These are phyloP conservation scores for Thalassiosira livingstoniorum DNA, from an alignment of 352 stramenopile genomes.

Conservation along the genomic window DNA sequence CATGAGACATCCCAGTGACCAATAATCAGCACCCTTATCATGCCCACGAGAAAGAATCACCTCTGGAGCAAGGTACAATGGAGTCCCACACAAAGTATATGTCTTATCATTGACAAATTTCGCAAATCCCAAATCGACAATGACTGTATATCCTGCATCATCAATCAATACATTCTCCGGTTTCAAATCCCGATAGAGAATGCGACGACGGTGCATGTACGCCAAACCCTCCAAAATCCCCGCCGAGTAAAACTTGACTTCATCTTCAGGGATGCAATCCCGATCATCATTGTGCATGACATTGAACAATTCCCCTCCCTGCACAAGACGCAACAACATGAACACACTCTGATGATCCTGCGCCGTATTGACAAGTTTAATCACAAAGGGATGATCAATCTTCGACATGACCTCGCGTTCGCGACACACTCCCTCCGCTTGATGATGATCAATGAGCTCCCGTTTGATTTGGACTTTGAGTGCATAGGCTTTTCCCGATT, in stretches of 20 bases:
- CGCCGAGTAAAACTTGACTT: conserved; percentile 92
- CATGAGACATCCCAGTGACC: conserved; percentile 90
- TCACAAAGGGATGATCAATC: conserved; percentile 94
- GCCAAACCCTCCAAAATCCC: conserved; percentile 94
- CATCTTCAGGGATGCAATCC: conserved; percentile 72
- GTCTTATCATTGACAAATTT: conserved; percentile 90
- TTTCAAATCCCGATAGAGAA: conserved; percentile 94
- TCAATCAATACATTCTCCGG: conserved; percentile 88
- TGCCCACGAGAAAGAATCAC: conserved; percentile 90
- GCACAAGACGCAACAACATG: conserved; percentile 94
- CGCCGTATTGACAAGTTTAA: conserved; percentile 93
- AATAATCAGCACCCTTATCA: conserved; percentile 90
- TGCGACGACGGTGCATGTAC: conserved; percentile 93
- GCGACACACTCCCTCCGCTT: conserved; percentile 94
- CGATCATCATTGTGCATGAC: conserved; percentile 90
- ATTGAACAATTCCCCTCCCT: conserved; percentile 94
- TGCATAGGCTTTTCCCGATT: conserved; percentile 90
- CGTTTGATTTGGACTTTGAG: conserved; percentile 97
- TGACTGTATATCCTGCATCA: conserved; percentile 94
- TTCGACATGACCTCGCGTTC: conserved; percentile 94
- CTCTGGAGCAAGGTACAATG: conserved; percentile 94
- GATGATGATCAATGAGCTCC: conserved; percentile 92
- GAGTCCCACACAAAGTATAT: conserved; percentile 89
- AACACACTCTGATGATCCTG: conserved; percentile 92
- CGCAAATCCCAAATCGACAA: conserved; percentile 96